These are phyloP conservation scores for Geranomyces variabilis DNA, from an alignment of 192 early-diverging fungal species.

Conservation along the genomic window DNA sequence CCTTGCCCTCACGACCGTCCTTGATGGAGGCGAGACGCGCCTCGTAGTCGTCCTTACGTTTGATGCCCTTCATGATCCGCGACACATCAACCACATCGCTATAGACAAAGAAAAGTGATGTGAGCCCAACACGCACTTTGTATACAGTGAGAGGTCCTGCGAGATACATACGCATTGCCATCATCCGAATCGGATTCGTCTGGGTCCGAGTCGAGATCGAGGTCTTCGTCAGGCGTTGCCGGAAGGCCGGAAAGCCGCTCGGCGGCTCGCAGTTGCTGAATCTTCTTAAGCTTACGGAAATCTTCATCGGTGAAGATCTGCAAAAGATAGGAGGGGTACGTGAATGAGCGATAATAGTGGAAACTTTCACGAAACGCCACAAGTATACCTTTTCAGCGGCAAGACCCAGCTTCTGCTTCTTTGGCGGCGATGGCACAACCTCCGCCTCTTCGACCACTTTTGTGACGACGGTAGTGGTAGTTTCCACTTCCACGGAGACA, in stretches of 20 bases:
- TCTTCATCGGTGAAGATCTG: slow-evolving; percentile 89
- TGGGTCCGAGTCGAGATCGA: slow-evolving; percentile 35
- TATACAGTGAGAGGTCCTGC: neutral
- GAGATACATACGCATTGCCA: slow-evolving; percentile 14
- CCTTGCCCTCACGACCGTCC: slow-evolving; percentile 89
- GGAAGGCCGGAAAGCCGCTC: slow-evolving; percentile 52
- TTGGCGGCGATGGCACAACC: slow-evolving; percentile 33
- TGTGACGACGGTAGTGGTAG: slow-evolving; percentile 34
- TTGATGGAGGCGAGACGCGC: slow-evolving; percentile 85
- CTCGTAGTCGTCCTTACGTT: slow-evolving; percentile 89
- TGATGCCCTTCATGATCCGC: slow-evolving; percentile 62
- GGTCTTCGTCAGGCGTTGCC: slow-evolving; percentile 28
- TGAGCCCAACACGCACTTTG: neutral
- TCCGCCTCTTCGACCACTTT: slow-evolving; percentile 26
- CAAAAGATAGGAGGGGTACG: slow-evolving; percentile 7
- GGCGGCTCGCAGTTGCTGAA: slow-evolving; percentile 69
- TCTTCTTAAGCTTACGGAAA: slow-evolving; percentile 81
- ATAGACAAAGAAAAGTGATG: neutral
- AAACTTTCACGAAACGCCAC: neutral
- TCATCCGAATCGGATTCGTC: slow-evolving; percentile 47
- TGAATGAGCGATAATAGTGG: neutral
- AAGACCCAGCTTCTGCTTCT: slow-evolving; percentile 40
- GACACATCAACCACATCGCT: slow-evolving; percentile 50
- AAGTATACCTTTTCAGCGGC: slow-evolving; percentile 29
- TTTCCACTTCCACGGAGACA: slow-evolving; percentile 13